Base-by-base conservation (phyloP, 768 basidiomycete genomes). In the Hortiboletus flavorubellus region DNA sequence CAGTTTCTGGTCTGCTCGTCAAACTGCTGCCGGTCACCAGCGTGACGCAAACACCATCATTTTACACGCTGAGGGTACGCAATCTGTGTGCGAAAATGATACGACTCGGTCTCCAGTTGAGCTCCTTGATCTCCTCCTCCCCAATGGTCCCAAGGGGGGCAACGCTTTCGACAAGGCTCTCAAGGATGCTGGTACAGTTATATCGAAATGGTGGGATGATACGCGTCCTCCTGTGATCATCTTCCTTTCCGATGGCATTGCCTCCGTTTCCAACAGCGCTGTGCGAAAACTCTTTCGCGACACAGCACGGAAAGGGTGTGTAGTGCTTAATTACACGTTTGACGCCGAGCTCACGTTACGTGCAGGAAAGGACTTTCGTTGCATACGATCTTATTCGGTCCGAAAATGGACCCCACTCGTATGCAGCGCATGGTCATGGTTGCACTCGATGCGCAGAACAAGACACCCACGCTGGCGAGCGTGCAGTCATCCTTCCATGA, bases 201-300 rank as follows among this genome's bases (percentile, higher is more conserved):
- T 84, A 73, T 66, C 65, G 33, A 55, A 58, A 5, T 56, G 74
- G 34, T 82, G 80, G 83, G 77, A 73, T 45, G 71, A 75, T 1
- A 70, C 76, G 2, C 58, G 81, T 42, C 66, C 73, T 2, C 81
- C 83, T 0, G 74, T 83, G 8, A 65, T 84, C 16, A 75, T 84
- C 47, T 85, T 84, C 64, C 71, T 83, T 8, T 84, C 83, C 2
- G 82, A 84, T 54, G 83, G 82, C 0, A 74, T 80, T 59, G 78
- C 77, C 23, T 30, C 42, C 1, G 60, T 78, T 18, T 33, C 53
- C 1, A 74, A 81, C 34, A 12, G 23, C 10, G 57, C 49, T 0
- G 66, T 81, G 18, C 72, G 61, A 43, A 68, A 67, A n/a, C 49
- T 82, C 1, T 76, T 78, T 56, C 69, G 61, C 2, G 55, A 68